These are phyloP conservation scores for Edaphochlamys debaryana DNA, from an alignment of 139 green algal species.

Conservation along the genomic window DNA sequence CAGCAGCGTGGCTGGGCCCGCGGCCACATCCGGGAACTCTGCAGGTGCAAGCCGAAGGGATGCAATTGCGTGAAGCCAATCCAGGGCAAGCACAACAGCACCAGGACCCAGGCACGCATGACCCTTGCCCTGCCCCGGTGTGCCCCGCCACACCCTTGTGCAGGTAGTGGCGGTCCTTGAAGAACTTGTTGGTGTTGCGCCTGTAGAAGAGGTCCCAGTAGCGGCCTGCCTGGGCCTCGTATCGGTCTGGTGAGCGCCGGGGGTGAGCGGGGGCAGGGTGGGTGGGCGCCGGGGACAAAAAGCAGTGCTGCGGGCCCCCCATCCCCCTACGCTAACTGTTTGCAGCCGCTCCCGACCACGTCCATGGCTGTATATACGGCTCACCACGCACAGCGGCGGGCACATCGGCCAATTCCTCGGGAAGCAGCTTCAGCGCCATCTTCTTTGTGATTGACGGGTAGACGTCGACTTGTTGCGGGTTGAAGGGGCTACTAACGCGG, in stretches of 20 bases:
- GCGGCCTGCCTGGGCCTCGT: conserved; percentile 66
- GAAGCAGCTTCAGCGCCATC: conserved; percentile 18
- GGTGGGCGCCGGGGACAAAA: background rate
- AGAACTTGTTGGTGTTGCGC: conserved; percentile 81
- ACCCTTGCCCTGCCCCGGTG: no score
- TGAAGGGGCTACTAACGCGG: no score
- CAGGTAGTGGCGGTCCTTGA: conserved; percentile 92
- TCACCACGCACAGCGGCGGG: conserved; percentile 5
- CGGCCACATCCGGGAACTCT: conserved; percentile 70
- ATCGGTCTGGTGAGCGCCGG: conserved; percentile 57
- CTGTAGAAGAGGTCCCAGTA: conserved; percentile 92
- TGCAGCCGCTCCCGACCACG: background rate
- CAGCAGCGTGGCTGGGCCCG: conserved; percentile 45
- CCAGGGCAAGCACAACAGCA: no score
- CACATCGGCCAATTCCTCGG: conserved; percentile 26
- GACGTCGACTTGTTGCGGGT: no score
- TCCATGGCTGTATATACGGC: background rate
- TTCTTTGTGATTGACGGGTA: no score
- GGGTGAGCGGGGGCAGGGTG: background rate
- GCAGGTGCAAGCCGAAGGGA: background rate
- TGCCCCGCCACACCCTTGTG: conserved; percentile 61
- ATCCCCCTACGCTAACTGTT: background rate
- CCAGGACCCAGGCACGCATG: no score
- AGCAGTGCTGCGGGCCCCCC: background rate
- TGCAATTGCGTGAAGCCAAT: no score